Conservation (phyloP, 352 stramenopile species). For the Phytophthora citrophthora region DNA sequence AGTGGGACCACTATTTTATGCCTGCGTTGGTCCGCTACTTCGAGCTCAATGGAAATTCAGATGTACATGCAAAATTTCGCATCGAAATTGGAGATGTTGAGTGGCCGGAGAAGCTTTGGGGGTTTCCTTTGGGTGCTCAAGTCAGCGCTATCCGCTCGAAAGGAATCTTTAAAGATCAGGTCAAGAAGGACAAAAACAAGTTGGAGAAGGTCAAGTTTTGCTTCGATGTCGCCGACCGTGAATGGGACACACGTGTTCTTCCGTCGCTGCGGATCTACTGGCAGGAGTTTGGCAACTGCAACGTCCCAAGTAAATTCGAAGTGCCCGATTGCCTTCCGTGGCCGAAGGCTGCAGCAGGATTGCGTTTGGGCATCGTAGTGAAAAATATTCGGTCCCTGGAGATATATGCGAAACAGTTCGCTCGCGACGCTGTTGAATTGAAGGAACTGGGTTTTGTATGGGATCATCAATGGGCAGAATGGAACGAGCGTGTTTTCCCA, state of each 20-base stretch:
- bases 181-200: no score
- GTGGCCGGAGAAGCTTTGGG: not conserved
- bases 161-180: no score
- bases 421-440: not conserved
- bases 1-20: slow-evolving; percentile 33
- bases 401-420: slow-evolving; percentile 10
- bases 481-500: not conserved
- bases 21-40: slow-evolving; percentile 35
- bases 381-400: slow-evolving; percentile 5
- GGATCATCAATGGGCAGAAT: not conserved
- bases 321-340: slow-evolving; percentile 11
- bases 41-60: slow-evolving; percentile 23
- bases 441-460: not conserved
- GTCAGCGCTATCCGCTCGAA: not conserved
- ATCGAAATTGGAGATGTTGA: not conserved
- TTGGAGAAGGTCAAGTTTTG: slow-evolving; percentile 9
- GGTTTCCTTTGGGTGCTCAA: not conserved
- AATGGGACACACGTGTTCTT: slow-evolving; percentile 11
- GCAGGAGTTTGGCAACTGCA: slow-evolving; percentile 17
- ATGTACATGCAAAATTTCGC: not conserved
- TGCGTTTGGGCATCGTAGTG: slow-evolving; percentile 5
- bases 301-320: slow-evolving; percentile 5
- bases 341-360: slow-evolving; percentile 3
- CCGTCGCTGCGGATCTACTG: slow-evolving; percentile 13
- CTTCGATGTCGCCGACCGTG: slow-evolving; percentile 12